Conservation (phyloP, 352 stramenopile species). For the Phytopythium kandeliae region DNA sequence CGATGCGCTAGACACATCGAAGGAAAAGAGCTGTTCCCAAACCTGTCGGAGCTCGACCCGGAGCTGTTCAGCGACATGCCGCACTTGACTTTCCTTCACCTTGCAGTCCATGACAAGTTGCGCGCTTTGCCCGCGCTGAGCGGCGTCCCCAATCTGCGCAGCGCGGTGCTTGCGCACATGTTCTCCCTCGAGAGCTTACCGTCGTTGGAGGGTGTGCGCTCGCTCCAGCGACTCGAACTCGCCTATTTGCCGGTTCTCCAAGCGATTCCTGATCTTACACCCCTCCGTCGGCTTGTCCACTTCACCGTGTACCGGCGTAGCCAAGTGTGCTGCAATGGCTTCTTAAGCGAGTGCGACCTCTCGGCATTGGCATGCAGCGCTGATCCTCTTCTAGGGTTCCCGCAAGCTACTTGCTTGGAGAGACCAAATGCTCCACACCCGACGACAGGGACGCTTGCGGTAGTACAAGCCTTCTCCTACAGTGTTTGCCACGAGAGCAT, state of each 20-base stretch:
- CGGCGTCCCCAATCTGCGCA: constrained; percentile 23
- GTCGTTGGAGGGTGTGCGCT: no score
- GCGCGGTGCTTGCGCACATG: constrained; percentile 20
- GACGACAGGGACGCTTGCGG: no score
- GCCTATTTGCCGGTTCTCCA: background rate
- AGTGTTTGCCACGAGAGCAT: no score
- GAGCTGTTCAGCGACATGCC: constrained; percentile 26
- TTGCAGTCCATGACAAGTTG: constrained; percentile 18
- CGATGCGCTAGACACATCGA: constrained; percentile 17
- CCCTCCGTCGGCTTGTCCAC: constrained; percentile 1
- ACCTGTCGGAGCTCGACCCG: constrained; percentile 15
- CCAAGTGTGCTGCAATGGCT: constrained; percentile 17
- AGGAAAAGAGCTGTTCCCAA: constrained; percentile 3
- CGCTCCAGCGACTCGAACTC: no score
- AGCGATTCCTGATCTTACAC: background rate
- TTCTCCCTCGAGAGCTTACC: no score
- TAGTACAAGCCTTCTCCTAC: no score
- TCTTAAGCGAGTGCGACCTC: constrained; percentile 9
- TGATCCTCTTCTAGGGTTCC: no score
- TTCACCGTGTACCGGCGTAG: background rate
- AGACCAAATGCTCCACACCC: no score
- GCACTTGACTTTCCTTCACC: constrained; percentile 23
- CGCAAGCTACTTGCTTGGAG: no score
- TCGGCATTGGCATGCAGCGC: no score
- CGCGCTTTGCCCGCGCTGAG: constrained; percentile 19